These are phyloP conservation scores for Pichia cabralensis DNA, from an alignment of 805 yeast species.

Conservation along the genomic window DNA sequence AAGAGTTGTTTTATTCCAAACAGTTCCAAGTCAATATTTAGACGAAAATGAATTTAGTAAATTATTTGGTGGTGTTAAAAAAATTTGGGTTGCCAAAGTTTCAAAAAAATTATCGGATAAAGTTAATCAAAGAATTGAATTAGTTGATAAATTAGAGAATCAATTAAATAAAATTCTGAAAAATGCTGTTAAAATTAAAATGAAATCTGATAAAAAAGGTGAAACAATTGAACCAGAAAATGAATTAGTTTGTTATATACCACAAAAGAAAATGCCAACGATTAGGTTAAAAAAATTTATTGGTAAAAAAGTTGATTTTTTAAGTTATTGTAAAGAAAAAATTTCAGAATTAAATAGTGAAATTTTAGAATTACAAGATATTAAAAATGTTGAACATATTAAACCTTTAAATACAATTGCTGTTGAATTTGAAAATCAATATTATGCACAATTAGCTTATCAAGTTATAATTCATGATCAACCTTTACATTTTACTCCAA, in stretches of 20 bases:
- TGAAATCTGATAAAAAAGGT: slow-evolving; percentile 62
- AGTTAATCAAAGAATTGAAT: slow-evolving; percentile 47
- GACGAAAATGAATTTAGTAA: slow-evolving; percentile 64
- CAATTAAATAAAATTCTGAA: slow-evolving; percentile 51
- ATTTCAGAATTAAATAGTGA: slow-evolving; percentile 50
- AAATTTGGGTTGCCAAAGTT: slow-evolving; percentile 72
- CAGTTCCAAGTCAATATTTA: slow-evolving; percentile 66
- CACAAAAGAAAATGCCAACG: slow-evolving; percentile 59
- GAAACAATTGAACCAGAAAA: slow-evolving; percentile 32
- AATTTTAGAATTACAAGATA: slow-evolving; percentile 43
- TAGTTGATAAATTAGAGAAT: slow-evolving; percentile 56
- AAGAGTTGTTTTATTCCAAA: slow-evolving; percentile 75
- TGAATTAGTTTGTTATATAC: slow-evolving; percentile 48
- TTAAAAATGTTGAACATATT: slow-evolving; percentile 27
- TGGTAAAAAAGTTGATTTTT: slow-evolving; percentile 57
- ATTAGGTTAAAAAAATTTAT: slow-evolving; percentile 31
- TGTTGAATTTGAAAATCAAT: slow-evolving; percentile 71
- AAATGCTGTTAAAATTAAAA: slow-evolving; percentile 52
- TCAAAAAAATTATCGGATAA: slow-evolving; percentile 40
- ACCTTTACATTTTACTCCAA: slow-evolving; percentile 54
- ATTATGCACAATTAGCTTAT: slow-evolving; percentile 61
- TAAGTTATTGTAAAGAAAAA: slow-evolving; percentile 44
- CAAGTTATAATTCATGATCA: slow-evolving; percentile 56
- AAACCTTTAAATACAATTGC: slow-evolving; percentile 71
- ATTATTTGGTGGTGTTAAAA: slow-evolving; percentile 72